Evolutionary conservation across 1,284 basidiomycete species (phyloP).

Genomic region (Rhodotorula sp.): DNA sequence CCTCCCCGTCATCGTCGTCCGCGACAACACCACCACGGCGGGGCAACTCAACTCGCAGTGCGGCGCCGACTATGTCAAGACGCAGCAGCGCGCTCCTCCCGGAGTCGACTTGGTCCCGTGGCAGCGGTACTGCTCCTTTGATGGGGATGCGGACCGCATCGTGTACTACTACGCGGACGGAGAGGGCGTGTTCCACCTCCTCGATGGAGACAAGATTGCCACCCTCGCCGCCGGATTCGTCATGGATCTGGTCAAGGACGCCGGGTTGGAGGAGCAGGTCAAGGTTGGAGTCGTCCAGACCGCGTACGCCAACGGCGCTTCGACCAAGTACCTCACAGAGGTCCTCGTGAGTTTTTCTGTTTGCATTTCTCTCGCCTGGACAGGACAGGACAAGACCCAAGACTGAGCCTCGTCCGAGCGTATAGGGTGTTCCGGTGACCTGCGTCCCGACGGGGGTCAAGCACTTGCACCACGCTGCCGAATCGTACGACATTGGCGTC

Average conservation of each 20-base stretch:
- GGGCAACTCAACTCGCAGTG: conserved; percentile 82
- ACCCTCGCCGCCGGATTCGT: conserved; percentile 90
- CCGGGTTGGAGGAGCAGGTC: conserved; percentile 77
- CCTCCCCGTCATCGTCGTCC: conserved; percentile 56
- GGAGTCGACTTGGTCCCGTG: conserved; percentile 62
- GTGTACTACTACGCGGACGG: conserved; percentile 88
- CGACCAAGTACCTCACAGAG: conserved; percentile 82
- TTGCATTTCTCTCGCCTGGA: conserved; percentile 13
- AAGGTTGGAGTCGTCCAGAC: conserved; percentile 95
- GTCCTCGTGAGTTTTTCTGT: conserved; percentile 54
- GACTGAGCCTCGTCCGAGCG: neutral
- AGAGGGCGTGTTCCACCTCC: conserved; percentile 70
- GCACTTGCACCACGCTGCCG: conserved; percentile 95
- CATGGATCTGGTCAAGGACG: conserved; percentile 78
- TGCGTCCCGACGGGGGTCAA: conserved; percentile 98
- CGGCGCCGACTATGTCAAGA: conserved; percentile 98
- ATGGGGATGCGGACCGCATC: conserved; percentile 96
- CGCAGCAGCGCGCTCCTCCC: conserved; percentile 76
- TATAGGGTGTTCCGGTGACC: conserved; percentile 81
- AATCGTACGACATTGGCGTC: conserved; percentile 88
- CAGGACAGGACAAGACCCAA: no score
- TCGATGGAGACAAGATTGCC: conserved; percentile 99
- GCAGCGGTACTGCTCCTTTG: conserved; percentile 84
- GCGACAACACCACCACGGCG: conserved; percentile 65
- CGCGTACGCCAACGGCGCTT: conserved; percentile 96